Conservation (phyloP, 345 rosid genomes). For the Heritiera fomes region DNA sequence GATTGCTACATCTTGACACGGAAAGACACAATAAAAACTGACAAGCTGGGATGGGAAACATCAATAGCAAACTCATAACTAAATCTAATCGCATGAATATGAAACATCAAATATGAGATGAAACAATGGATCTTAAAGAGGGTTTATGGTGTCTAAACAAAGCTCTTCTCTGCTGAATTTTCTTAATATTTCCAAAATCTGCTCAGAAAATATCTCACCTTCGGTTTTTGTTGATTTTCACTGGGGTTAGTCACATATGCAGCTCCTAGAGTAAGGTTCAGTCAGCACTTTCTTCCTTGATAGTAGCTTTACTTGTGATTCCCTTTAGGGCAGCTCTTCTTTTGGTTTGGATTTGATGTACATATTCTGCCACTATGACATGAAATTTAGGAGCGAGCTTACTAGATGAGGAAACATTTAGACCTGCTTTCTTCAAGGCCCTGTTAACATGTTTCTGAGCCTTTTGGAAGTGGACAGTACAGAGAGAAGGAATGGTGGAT, state of each 20-base stretch:
- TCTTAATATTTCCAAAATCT: background rate
- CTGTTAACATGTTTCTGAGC: slow-evolving; percentile 58
- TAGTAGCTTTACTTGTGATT: slow-evolving; percentile 30
- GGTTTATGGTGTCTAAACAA: background rate
- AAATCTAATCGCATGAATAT: background rate
- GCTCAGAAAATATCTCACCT: background rate
- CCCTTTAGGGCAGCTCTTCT: slow-evolving; percentile 47
- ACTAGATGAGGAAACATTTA: slow-evolving; percentile 55
- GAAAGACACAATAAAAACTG: background rate
- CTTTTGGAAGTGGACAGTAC: slow-evolving; percentile 64
- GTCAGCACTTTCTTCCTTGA: slow-evolving; percentile 42
- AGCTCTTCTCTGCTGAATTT: no score
- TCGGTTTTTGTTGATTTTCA: background rate
- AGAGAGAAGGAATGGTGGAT: slow-evolving; percentile 57
- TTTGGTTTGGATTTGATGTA: slow-evolving; percentile 69
- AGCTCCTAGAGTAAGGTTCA: slow-evolving; percentile 18
- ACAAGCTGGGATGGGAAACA: background rate
- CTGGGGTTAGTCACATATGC: background rate
- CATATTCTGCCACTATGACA: slow-evolving; percentile 67
- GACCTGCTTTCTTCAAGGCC: slow-evolving; percentile 79
- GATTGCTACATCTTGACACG: background rate
- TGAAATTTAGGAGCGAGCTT: slow-evolving; percentile 75
- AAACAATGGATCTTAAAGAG: background rate
- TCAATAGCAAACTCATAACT: background rate
- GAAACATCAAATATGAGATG: background rate